phyloP scores from a whole-genome alignment of 352 stramenopile species.

The Phytophthora cajani region DNA sequence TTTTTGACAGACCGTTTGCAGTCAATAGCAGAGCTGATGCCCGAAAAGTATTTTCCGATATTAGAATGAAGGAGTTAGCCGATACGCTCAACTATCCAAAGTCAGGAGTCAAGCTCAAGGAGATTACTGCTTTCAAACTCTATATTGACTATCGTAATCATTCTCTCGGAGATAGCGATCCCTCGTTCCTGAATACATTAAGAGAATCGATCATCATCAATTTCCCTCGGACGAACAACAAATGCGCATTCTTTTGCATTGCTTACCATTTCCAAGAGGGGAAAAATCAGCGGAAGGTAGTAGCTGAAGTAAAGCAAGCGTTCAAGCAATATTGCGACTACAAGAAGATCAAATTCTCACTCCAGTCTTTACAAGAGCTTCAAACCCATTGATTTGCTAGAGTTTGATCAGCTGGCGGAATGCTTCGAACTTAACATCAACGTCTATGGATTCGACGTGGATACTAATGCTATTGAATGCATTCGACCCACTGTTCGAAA shows the following conservation, averaged over 20 bases:
- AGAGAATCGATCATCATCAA: no score
- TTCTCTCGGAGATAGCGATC: no score
- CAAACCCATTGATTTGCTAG: slow-evolving; percentile 18
- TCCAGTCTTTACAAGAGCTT: not conserved
- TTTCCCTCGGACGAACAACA: no score
- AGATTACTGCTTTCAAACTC: no score
- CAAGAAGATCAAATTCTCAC: not conserved
- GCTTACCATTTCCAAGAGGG: no score
- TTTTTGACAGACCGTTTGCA: not conserved
- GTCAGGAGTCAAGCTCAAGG: not conserved
- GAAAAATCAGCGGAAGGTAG: not conserved
- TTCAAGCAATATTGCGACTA: not conserved
- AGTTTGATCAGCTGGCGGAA: slow-evolving; percentile 22
- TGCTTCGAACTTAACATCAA: slow-evolving; percentile 22
- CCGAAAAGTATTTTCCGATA: not conserved
- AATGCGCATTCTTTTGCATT: no score
- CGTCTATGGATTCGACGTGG: not conserved
- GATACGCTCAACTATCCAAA: not conserved
- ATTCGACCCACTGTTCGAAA: slow-evolving; percentile 1
- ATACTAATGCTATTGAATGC: not conserved
- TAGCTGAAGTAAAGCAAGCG: not conserved
- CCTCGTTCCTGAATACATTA: no score
- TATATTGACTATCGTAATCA: no score
- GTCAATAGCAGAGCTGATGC: not conserved
- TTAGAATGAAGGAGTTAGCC: not conserved